Base-by-base conservation (phyloP, 768 basidiomycete species). In the Lactarius trivialis region DNA sequence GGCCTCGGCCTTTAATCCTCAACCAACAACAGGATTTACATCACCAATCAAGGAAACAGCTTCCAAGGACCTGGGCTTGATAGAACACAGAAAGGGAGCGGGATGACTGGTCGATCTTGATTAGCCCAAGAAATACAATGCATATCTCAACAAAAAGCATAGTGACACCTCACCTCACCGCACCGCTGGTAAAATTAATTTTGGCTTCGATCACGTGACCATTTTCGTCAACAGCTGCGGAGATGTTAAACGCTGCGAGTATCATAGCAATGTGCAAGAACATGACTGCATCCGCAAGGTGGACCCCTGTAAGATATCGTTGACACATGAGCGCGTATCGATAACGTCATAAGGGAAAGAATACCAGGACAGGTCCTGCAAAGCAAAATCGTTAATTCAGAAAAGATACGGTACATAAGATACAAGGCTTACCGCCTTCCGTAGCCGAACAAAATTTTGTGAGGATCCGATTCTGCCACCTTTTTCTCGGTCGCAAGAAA, bases 391-490 rank as follows among this genome's bases (percentile, higher is more conserved):
- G 32, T 53, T n/a, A n/a, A n/a, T n/a, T n/a, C n/a, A n/a, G n/a
- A n/a, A n/a, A n/a, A n/a, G n/a, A n/a, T n/a, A n/a, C n/a, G n/a
- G n/a, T n/a, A n/a, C n/a, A n/a, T n/a, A n/a, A n/a, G n/a, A n/a
- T n/a, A n/a, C n/a, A 5, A 33, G 32, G 37, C n/a, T n/a, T 62
- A 79, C 80, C 87, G 80, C 73, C 87, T 76, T 53, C 87, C 87
- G 68, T 87, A 89, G 7, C 87, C 87, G 72, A 88, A 89, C 67
- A 82, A 84, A 52, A 84, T 70, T 53, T 77, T n/a, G 58, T 81
- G 82, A 62, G 85, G 70, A 26, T 67, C 60, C 32, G 68, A 62
- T 60, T 68, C 61, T 37, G 67, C 53, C 56, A 55, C 9, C 57
- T n/a, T 7, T 56, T 67, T 62, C 24, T 34, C n/a, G n/a, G 65